Percentiles rank a stretch among this genome's conserved stretches.
Evolutionary conservation across 768 basidiomycete species (phyloP).

Genomic region (Sporobolomyces pararoseus): DNA sequence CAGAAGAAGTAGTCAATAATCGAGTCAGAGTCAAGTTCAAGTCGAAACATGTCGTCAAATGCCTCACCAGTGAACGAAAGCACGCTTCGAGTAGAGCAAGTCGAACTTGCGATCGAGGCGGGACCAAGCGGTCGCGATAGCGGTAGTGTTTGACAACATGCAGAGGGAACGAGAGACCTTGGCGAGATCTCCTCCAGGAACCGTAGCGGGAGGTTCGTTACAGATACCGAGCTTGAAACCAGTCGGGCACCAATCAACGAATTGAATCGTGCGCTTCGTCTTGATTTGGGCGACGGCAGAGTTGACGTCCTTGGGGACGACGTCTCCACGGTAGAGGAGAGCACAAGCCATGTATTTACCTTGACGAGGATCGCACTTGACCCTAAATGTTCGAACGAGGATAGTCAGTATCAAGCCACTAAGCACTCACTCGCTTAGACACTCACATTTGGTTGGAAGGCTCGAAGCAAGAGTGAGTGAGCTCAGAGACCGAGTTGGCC

Average conservation of each 20-base stretch:
- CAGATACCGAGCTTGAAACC: constrained; percentile 99
- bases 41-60: background rate
- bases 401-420: constrained; percentile 51
- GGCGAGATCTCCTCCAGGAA: constrained; percentile 92
- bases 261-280: constrained; percentile 96
- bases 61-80: constrained; percentile 49
- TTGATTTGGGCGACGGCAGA: constrained; percentile 89
- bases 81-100: constrained; percentile 61
- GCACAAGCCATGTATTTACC: constrained; percentile 80
- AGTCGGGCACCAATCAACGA: constrained; percentile 97
- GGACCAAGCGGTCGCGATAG: constrained; percentile 91
- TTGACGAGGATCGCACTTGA: constrained; percentile 89
- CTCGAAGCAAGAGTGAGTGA: constrained; percentile 98
- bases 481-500: constrained; percentile 93
- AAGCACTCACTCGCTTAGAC: background rate
- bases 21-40: background rate
- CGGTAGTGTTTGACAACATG: constrained; percentile 94
- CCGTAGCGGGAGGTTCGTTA: constrained; percentile 86
- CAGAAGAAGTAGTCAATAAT: background rate
- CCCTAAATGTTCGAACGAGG: constrained; percentile 63
- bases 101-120: constrained; percentile 98
- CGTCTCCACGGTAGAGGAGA: constrained; percentile 45
- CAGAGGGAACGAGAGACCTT: constrained; percentile 90
- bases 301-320: constrained; percentile 63
- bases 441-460: constrained; percentile 80